A percentile compares a stretch with the other conserved stretches of the same genome.
These are phyloP conservation scores for Elymus sibiricus DNA, from an alignment of 176 grass and related monocot genomes.

Conservation along the genomic window DNA sequence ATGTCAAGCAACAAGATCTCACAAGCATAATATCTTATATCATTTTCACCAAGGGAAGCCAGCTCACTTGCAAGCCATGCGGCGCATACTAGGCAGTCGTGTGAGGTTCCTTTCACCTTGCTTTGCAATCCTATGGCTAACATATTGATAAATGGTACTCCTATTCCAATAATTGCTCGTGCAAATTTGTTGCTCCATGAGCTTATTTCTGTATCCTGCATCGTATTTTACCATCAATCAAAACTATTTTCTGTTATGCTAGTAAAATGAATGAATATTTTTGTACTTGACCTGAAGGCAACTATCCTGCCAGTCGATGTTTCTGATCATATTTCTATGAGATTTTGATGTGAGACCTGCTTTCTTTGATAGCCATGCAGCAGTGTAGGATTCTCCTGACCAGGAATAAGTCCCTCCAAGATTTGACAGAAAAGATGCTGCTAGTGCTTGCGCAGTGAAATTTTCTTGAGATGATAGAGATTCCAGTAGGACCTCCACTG, in stretches of 20 bases:
- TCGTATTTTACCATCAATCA: slow-evolving; percentile 12
- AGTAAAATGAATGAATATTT: slow-evolving; percentile 21
- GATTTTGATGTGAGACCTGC: slow-evolving; percentile 65
- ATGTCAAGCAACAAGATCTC: slow-evolving; percentile 75
- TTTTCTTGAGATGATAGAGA: slow-evolving; percentile 58
- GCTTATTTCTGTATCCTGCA: slow-evolving; percentile 83
- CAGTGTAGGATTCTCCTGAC: slow-evolving; percentile 82
- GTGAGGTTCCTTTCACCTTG: slow-evolving; percentile 66
- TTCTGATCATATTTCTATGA: slow-evolving; percentile 84
- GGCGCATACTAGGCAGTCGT: slow-evolving; percentile 63
- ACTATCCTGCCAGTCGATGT: slow-evolving; percentile 81
- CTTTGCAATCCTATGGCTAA: slow-evolving; percentile 82
- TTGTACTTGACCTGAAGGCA: slow-evolving; percentile 75
- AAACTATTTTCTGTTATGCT: background rate
- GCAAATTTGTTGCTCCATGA: slow-evolving; percentile 69
- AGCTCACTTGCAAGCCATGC: slow-evolving; percentile 86
- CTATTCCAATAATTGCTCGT: slow-evolving; percentile 46
- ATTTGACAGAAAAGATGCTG: slow-evolving; percentile 75
- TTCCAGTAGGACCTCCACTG: slow-evolving; percentile 71
- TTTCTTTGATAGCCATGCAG: slow-evolving; percentile 76
- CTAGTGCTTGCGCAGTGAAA: slow-evolving; percentile 59
- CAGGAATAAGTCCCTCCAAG: slow-evolving; percentile 94
- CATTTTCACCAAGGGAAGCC: slow-evolving; percentile 47
- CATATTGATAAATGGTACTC: slow-evolving; percentile 49
- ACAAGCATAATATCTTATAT: slow-evolving; percentile 60